Percentiles rank a stretch among this genome's conserved stretches.
These are phyloP conservation scores for Dothistroma pini DNA, from an alignment of 2,329 filamentous ascomycete genomes.

Conservation along the genomic window DNA sequence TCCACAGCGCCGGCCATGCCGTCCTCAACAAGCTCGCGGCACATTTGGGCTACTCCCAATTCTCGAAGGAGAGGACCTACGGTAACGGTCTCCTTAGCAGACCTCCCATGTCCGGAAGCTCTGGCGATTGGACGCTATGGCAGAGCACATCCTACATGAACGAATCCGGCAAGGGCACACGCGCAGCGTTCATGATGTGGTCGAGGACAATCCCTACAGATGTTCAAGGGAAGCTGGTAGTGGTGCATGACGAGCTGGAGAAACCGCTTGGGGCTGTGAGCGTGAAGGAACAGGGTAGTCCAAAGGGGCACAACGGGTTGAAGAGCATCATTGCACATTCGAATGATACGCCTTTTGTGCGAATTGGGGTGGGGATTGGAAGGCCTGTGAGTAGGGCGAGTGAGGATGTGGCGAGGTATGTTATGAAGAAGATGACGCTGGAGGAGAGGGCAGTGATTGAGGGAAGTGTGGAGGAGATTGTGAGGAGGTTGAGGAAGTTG, in stretches of 20 bases:
- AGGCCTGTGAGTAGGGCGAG: constrained; percentile 67
- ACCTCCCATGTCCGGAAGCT: constrained; percentile 34
- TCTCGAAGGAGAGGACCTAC: constrained; percentile 41
- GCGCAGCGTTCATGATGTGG: constrained; percentile 61
- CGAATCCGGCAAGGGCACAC: constrained; percentile 67
- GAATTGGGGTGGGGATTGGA: constrained; percentile 81
- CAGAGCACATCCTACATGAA: constrained; percentile 84
- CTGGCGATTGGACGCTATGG: constrained; percentile 58
- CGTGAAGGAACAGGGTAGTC: constrained; percentile 49
- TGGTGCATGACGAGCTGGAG: constrained; percentile 90
- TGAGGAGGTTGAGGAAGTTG: constrained; percentile 38
- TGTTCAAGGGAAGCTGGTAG: constrained; percentile 55
- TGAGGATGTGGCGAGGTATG: constrained; percentile 68
- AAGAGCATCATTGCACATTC: constrained; percentile 62
- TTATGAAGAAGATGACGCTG: constrained; percentile 64
- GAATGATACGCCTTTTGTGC: constrained; percentile 71
- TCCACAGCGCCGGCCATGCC: constrained; percentile 84
- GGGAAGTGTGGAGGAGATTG: constrained; percentile 31
- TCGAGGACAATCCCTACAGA: constrained; percentile 33
- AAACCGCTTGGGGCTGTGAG: constrained; percentile 63
- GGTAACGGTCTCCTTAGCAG: constrained; percentile 52
- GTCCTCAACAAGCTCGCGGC: constrained; percentile 62
- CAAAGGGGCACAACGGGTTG: constrained; percentile 45
- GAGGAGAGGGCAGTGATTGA: constrained; percentile 44
- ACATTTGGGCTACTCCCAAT: constrained; percentile 38